Evolutionary conservation across 176 grass and related monocot genomes (phyloP).

Genomic region (Miscanthus lutarioriparius): DNA sequence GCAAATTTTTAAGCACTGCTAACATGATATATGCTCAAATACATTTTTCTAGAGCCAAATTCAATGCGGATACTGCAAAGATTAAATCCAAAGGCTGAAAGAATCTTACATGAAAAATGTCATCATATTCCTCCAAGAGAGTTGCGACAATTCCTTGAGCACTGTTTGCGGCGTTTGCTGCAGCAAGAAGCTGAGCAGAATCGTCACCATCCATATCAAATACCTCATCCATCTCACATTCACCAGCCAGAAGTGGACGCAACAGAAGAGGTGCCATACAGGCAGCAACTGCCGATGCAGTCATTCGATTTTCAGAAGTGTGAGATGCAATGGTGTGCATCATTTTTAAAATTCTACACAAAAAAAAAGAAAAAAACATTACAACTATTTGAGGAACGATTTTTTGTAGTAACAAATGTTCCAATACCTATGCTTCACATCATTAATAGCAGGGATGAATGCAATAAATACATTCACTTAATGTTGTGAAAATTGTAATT

Average conservation of each 20-base stretch:
- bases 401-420: conserved; percentile 16
- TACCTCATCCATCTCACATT: conserved; percentile 97
- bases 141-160: conserved; percentile 89
- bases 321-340: conserved; percentile 86
- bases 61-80: background rate
- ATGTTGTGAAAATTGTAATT: background rate
- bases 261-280: conserved; percentile 99
- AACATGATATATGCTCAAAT: conserved; percentile 12
- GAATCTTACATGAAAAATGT: conserved; percentile 91
- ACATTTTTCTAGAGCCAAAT: background rate
- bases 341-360: conserved; percentile 89
- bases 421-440: background rate
- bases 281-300: conserved; percentile 88
- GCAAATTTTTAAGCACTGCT: background rate
- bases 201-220: conserved; percentile 86
- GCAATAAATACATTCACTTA: background rate
- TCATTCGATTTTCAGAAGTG: conserved; percentile 92
- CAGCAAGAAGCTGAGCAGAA: conserved; percentile 97
- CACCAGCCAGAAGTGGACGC: conserved; percentile 94
- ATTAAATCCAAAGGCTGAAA: conserved; percentile 7
- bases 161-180: conserved; percentile 95
- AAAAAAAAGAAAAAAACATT: conserved; percentile 18
- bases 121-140: conserved; percentile 90
- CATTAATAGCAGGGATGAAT: background rate
- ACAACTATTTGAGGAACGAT: conserved; percentile 6